Evolutionary conservation across 176 grass and related monocot genomes (phyloP), one percentile per base, ranked within the genome.

Genomic region (Elymus sibiricus): DNA sequence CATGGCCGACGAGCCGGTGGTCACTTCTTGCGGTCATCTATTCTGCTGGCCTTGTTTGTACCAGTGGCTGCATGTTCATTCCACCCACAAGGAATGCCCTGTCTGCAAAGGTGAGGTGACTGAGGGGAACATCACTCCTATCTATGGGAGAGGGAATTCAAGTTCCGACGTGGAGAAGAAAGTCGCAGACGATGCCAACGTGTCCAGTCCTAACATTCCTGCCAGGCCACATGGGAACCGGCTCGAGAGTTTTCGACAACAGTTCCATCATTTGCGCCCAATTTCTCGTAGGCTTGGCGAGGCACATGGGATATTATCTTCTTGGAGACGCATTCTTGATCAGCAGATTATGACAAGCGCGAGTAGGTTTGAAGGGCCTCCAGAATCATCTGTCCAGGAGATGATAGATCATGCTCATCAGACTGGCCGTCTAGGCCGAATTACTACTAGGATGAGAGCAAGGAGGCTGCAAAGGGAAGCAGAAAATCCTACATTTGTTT

Each of bases 21-120:
- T 96, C 71, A 99, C 97, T 69, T 94, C 90, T 29, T 99, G 97
- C 6, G 97, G 97, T 0, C 97, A 99, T 84, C 90, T 99, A 75
- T 99, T 99, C 86, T 99, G 97, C 87, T 99, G 97, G 97, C 92
- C 97, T n/a, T 99, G 97, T 65, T 83, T 99, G 77, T 99, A 99
- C 69, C 94, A 99, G 62, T 99, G 97, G 97, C 70, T 99, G 46
- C 90, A 99, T 80, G 76, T 99, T 19, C 94, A 99, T 70, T 94
- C 94, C 71, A 91, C 74, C 31, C 94, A 96, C 76, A 94, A 92
- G 77, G 94, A 99, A 53, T 99, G 97, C 79, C 97, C 97, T 73
- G 94, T 99, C 37, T 99, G 97, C 94, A 99, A 99, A 73, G 97
- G 97, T 22, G 97, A 96, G 65, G 94, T 99, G 11, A 94, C 90